Evolutionary conservation across 768 basidiomycete genomes (phyloP), one percentile per base, ranked within the genome.

Genomic region (Naganishia vaughanmartiniae): DNA sequence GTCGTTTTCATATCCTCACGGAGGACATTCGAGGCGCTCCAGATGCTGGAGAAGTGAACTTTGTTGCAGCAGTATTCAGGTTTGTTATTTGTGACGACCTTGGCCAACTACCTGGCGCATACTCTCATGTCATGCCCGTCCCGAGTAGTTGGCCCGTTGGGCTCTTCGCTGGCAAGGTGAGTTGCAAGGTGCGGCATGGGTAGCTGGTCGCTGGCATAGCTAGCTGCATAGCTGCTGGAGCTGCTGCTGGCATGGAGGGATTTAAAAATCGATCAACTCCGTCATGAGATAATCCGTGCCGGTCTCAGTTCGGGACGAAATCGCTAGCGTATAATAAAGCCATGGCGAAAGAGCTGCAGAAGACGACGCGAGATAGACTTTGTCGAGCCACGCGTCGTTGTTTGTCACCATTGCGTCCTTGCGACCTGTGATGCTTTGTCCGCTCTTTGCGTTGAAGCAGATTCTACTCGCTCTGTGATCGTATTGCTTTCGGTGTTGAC

Each of bases 201-300:
- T n/a, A n/a, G n/a, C n/a, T n/a, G n/a, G n/a, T n/a, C n/a, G n/a
- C n/a, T n/a, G n/a, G n/a, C n/a, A n/a, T n/a, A n/a, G n/a, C n/a
- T n/a, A n/a, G n/a, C n/a, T n/a, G n/a, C n/a, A n/a, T n/a, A n/a
- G n/a, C n/a, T n/a, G n/a, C n/a, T n/a, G n/a, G n/a, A n/a, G n/a
- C n/a, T 42, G 39, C 7, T 17, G 45, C 6, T 6, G 17, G 15
- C 45, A 4, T 17, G 45, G 15, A 4, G 45, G 14, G 45, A 46
- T 46, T 46, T 21, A 46, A 46, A 5, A 46, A 46, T 36, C 48
- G 26, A 5, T 51, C 48, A 17, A 51, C 17, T 5, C 26, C 48
- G 17, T 51, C 48, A 21, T 26, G n/a, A 11, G n/a, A 54, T 57
- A 57, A 28, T 57, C 56, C 56, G 56, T 57, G 12, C 57, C 57